Evolutionary conservation across 2,329 filamentous ascomycete genomes (phyloP).

Genomic region (Magnaporthiopsis incrustans): DNA sequence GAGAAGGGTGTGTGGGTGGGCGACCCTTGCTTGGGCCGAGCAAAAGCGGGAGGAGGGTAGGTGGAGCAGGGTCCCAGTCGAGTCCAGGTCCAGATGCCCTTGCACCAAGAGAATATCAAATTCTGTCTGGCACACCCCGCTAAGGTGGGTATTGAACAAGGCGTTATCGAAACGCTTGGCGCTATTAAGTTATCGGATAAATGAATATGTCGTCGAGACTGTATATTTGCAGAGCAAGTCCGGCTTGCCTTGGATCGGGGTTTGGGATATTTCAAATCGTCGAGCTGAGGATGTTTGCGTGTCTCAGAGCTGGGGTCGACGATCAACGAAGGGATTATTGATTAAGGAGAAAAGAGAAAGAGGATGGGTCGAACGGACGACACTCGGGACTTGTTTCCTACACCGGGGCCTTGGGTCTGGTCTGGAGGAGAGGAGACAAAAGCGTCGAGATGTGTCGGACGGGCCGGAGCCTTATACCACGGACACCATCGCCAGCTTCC

Average conservation of each 20-base stretch:
- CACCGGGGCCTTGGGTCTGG: conserved; percentile 7
- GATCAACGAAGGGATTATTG: conserved; percentile 4
- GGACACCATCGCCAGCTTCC: conserved; percentile 1
- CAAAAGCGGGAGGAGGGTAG: conserved; percentile 29
- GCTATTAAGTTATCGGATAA: conserved; percentile 19
- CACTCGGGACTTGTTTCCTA: conserved; percentile 7
- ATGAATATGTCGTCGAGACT: conserved; percentile 7
- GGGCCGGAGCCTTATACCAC: conserved; percentile 5
- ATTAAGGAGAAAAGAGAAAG: conserved; percentile 5
- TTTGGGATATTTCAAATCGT: conserved; percentile 2
- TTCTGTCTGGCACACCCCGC: conserved; percentile 13
- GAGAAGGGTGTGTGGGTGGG: conserved; percentile 12
- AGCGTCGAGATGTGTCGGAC: conserved; percentile 4
- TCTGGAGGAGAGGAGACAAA: conserved; percentile 7
- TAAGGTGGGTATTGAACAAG: too few relatives aligned
- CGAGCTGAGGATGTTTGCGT: not conserved
- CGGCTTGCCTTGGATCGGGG: conserved; percentile 37
- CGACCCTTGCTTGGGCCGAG: conserved; percentile 26
- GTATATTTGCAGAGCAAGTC: conserved; percentile 38
- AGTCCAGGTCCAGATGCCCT: conserved; percentile 21
- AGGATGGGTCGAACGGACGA: conserved; percentile 5
- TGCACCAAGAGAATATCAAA: conserved; percentile 23
- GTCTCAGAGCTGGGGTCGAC: conserved; percentile 4
- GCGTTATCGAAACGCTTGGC: too few relatives aligned
- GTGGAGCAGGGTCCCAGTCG: conserved; percentile 24